Conservation (phyloP, 371 early-diverging fungal species). For the Mucor sp. region DNA sequence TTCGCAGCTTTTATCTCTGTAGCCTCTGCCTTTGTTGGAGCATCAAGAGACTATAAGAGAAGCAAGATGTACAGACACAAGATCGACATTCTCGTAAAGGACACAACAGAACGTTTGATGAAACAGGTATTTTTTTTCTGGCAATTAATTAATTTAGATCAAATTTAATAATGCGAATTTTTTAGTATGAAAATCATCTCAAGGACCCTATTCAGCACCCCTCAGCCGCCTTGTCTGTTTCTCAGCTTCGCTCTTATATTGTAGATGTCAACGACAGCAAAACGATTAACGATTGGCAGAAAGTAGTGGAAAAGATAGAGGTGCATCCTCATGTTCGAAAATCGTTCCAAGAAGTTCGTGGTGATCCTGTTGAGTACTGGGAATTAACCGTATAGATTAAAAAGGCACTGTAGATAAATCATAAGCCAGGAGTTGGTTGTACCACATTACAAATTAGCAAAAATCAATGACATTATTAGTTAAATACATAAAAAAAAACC, state of each 20-base stretch:
- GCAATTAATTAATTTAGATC: background rate
- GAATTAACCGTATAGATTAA: slow-evolving; percentile 13
- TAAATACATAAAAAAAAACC: background rate
- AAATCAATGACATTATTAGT: background rate
- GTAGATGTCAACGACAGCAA: slow-evolving; percentile 14
- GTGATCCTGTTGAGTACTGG: slow-evolving; percentile 27
- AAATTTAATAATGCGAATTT: background rate
- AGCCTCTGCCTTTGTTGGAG: slow-evolving; percentile 1
- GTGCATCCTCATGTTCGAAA: slow-evolving; percentile 14
- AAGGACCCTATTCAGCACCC: slow-evolving; percentile 2
- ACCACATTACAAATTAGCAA: slow-evolving; percentile 1
- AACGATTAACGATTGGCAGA: slow-evolving; percentile 20
- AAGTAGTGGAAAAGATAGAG: slow-evolving; percentile 8
- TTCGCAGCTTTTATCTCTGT: slow-evolving; percentile 1
- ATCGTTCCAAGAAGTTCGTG: slow-evolving; percentile 17
- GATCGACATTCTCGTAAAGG: slow-evolving; percentile 8
- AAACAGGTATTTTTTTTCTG: slow-evolving; percentile 8
- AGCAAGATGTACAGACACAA: slow-evolving; percentile 7
- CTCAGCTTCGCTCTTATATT: slow-evolving; percentile 6
- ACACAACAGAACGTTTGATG: background rate
- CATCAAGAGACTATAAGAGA: slow-evolving; percentile 10
- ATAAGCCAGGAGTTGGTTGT: background rate
- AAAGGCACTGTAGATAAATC: background rate
- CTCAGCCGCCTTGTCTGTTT: slow-evolving; percentile 8
- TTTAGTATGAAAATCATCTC: slow-evolving; percentile 16